Evolutionary conservation across 2,329 filamentous ascomycete genomes (phyloP).

Genomic region (Aspergillus proliferans): DNA sequence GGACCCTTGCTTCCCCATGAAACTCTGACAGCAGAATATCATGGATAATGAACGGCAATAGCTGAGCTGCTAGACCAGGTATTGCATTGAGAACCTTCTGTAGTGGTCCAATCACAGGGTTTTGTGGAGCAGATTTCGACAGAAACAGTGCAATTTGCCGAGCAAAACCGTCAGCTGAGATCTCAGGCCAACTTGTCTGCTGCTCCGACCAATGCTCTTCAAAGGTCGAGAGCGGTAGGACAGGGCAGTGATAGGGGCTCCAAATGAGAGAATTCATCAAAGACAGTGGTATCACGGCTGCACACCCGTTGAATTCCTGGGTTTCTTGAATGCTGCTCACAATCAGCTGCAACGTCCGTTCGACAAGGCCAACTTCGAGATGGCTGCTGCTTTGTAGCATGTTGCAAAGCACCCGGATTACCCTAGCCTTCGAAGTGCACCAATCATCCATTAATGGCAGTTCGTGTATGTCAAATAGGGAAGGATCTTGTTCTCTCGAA

Average conservation of each 20-base stretch:
- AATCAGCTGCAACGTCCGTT: constrained; percentile 40
- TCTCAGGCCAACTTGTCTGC: constrained; percentile 12
- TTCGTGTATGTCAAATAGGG: constrained; percentile 14
- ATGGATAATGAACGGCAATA: constrained; percentile 81
- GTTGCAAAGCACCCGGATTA: constrained; percentile 57
- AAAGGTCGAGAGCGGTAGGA: constrained; percentile 14
- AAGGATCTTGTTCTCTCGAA: constrained; percentile 37
- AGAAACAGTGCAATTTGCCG: constrained; percentile 43
- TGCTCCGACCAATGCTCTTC: constrained; percentile 13
- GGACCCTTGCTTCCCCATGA: constrained; percentile 55
- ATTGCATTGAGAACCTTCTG: constrained; percentile 60
- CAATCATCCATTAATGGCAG: constrained; percentile 7
- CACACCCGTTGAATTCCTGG: constrained; percentile 29
- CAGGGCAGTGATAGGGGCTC: constrained; percentile 36
- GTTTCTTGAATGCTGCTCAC: constrained; percentile 27
- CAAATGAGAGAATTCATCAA: constrained; percentile 38
- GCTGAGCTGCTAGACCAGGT: constrained; percentile 62
- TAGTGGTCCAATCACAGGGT: constrained; percentile 65
- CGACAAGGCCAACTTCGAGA: constrained; percentile 36
- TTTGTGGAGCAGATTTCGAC: constrained; percentile 52
- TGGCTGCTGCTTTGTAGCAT: constrained; percentile 56
- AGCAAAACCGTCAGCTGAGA: constrained; percentile 28
- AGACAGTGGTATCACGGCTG: constrained; percentile 28
- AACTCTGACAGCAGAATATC: constrained; percentile 65
- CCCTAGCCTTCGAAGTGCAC: constrained; percentile 52